phyloP scores from a whole-genome alignment of 352 stramenopile genomes.

The Detonula confervacea region DNA sequence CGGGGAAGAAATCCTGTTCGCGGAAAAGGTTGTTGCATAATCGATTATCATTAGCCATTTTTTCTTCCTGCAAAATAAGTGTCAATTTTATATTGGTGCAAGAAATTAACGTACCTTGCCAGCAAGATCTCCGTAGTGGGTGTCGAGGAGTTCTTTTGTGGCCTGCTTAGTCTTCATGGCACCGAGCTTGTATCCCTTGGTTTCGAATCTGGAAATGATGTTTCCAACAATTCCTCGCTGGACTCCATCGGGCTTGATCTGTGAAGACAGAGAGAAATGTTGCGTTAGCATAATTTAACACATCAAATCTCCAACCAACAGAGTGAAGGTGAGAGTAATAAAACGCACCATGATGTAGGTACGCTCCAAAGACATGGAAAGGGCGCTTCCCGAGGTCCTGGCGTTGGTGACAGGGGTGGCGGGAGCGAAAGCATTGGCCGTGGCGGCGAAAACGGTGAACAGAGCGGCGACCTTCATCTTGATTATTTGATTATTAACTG shows the following conservation, averaged over 20 bases:
- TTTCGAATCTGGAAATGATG: conserved; percentile 96
- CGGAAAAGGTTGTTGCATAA: no score
- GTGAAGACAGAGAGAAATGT: background rate
- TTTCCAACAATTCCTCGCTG: conserved; percentile 94
- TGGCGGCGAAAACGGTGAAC: conserved; percentile 42
- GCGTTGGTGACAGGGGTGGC: conserved; percentile 21
- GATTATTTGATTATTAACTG: background rate
- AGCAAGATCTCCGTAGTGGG: conserved; percentile 89
- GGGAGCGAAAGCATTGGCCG: conserved; percentile 49
- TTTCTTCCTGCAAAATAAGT: no score
- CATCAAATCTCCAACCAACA: no score
- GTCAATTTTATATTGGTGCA: no score
- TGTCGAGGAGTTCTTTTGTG: conserved; percentile 72
- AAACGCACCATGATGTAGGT: conserved; percentile 87
- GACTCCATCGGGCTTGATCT: conserved; percentile 96
- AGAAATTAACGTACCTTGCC: no score
- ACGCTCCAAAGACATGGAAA: conserved; percentile 70
- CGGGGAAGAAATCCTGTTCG: conserved; percentile 87
- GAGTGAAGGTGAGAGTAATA: no score
- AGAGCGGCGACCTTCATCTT: conserved; percentile 58
- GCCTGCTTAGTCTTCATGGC: conserved; percentile 91
- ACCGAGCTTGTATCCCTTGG: conserved; percentile 96
- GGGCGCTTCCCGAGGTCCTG: conserved; percentile 25
- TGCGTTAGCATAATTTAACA: no score
- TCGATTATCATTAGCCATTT: no score